Conservation (phyloP, 345 rosid genomes). For the Atalantia buxifolia region DNA sequence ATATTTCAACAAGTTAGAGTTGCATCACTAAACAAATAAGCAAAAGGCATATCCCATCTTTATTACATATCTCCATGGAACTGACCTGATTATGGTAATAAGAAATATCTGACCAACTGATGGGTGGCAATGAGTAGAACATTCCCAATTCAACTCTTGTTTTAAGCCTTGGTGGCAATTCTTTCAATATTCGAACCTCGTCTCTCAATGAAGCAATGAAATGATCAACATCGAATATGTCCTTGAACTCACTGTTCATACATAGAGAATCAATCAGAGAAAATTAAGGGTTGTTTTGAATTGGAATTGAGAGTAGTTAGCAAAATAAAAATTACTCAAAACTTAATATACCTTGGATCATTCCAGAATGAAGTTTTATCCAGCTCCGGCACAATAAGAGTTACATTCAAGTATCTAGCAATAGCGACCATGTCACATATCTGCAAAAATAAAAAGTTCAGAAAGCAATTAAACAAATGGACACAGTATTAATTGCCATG, state of each 20-base stretch:
- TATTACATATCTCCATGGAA: not conserved
- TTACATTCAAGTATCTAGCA: conserved; percentile 84
- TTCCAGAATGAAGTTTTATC: conserved; percentile 97
- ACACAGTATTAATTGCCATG: not conserved
- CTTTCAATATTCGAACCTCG: conserved; percentile 83
- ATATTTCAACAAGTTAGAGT: conserved; percentile 14
- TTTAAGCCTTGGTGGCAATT: conserved; percentile 80
- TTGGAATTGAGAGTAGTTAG: not conserved
- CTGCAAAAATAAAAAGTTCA: conserved; percentile 37
- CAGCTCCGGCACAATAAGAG: conserved; percentile 88
- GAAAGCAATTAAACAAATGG: not conserved
- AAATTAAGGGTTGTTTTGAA: not conserved
- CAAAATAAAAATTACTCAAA: not conserved
- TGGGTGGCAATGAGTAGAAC: conserved; percentile 66
- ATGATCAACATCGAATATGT: conserved; percentile 88
- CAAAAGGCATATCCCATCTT: not conserved
- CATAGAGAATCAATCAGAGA: conserved; percentile 16
- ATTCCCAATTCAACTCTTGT: conserved; percentile 66
- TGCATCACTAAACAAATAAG: not conserved
- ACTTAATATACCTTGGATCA: conserved; percentile 67
- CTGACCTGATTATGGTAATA: conserved; percentile 77
- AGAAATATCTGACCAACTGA: conserved; percentile 92
- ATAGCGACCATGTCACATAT: conserved; percentile 97
- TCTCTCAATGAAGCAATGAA: conserved; percentile 87
- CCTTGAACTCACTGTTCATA: conserved; percentile 73